These are phyloP conservation scores for Cucurbitaria berberidis DNA, from an alignment of 2,329 filamentous ascomycete genomes.

Conservation along the genomic window DNA sequence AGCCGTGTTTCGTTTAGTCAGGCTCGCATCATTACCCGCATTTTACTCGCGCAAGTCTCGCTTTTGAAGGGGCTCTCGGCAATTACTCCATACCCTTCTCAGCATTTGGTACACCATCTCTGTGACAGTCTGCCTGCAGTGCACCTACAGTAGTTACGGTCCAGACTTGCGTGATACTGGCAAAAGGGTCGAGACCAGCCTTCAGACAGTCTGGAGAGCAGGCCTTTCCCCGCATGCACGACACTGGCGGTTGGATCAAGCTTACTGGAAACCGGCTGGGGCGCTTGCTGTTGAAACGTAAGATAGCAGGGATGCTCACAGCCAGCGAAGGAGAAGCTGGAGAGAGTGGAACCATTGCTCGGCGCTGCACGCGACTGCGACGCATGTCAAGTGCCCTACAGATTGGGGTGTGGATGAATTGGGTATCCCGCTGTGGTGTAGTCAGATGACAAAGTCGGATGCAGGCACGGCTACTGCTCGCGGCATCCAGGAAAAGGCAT, in stretches of 20 bases:
- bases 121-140: not conserved
- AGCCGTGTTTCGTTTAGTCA: constrained; percentile 1
- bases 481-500: constrained; percentile 4
- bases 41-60: constrained; percentile 1
- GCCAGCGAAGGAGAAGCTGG: constrained; percentile 28
- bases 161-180: constrained; percentile 7
- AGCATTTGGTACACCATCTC: not conserved
- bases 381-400: constrained; percentile 12
- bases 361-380: constrained; percentile 29
- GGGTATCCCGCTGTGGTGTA: constrained; percentile 21
- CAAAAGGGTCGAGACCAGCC: constrained; percentile 23
- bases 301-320: constrained; percentile 16
- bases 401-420: constrained; percentile 22
- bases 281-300: constrained; percentile 37
- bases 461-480: constrained; percentile 16
- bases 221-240: constrained; percentile 36
- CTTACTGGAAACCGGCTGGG: constrained; percentile 37
- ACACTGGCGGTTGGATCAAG: constrained; percentile 18
- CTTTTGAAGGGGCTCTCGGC: not conserved
- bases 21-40: constrained; percentile 3
- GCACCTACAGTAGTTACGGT: constrained; percentile 8
- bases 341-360: constrained; percentile 16
- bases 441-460: constrained; percentile 41
- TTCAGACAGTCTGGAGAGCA: constrained; percentile 10
- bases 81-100: not conserved